Evolutionary conservation across 306 rosid genomes (phyloP), one percentile per base, ranked within the genome.

Genomic region (Quercus dentata): DNA sequence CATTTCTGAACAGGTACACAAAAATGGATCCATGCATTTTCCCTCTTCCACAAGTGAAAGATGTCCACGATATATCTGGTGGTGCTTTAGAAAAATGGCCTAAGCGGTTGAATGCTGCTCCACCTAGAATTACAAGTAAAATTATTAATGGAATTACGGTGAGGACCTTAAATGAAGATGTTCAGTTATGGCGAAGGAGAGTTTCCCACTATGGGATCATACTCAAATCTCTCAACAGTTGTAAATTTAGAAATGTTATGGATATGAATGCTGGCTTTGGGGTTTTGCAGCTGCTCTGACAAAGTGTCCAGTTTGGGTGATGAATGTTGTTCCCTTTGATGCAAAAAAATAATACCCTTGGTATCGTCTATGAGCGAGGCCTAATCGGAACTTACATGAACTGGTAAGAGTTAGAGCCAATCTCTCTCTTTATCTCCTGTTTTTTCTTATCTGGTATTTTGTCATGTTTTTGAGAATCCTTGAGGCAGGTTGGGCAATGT

Each of bases 341-440:
- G 82, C 88, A 71, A 74, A 75, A 75, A 38, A 38, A 6, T 69
- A 71, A 58, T 65, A 77, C 74, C 72, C 89, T 88, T 77, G 88
- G 86, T 3, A 20, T 86, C 68, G 76, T 88, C 73, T 88, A 76
- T 79, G 86, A 88, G 65, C 81, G 88, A 6, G 92, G 92, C 67
- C 87, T 86, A 2, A 71, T 88, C 9, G 92, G 92, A 72, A 86
- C 92, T 70, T 88, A 86, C 89, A 88, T 86, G 86, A 85, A 88
- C 76, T 88, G 92, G 89, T 88, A 86, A 74, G 46, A 20, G 58
- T 10, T 61, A 49, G 52, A 73, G 25, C 77, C 75, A 75, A 20
- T 65, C 30, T 77, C 64, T n/a, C 73, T 18, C 49, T 51, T 38
- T 69, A 31, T 52, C 67, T 78, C 56, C 10, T 5, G 19, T 17